These are phyloP conservation scores for Eucalyptus fibrosa DNA, from an alignment of 345 rosid genomes.

Conservation along the genomic window DNA sequence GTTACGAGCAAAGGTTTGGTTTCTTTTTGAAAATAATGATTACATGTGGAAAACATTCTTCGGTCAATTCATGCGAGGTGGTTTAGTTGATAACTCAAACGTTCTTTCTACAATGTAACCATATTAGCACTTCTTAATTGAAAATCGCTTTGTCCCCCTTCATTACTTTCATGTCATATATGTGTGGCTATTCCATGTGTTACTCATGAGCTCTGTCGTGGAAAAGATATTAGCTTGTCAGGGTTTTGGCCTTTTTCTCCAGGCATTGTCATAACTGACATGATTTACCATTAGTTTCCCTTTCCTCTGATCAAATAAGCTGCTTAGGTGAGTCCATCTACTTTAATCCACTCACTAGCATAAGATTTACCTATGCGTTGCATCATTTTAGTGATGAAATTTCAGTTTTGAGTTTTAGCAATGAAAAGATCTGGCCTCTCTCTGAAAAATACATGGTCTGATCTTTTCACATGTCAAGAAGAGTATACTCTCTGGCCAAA, in stretches of 20 bases:
- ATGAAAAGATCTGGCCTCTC: background rate
- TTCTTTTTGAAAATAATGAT: background rate
- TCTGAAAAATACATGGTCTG: background rate
- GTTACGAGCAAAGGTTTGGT: slow-evolving; percentile 65
- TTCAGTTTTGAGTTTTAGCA: background rate
- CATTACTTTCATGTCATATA: background rate
- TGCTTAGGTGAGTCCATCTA: background rate
- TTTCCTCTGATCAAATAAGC: background rate
- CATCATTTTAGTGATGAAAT: background rate
- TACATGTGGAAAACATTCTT: background rate
- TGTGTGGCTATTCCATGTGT: background rate
- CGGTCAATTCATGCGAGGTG: background rate
- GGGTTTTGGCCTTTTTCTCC: background rate
- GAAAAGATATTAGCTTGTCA: background rate
- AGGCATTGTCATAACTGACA: background rate
- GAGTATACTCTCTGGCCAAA: background rate
- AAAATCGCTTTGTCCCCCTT: background rate
- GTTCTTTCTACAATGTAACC: background rate
- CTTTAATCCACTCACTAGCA: background rate
- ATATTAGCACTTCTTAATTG: background rate
- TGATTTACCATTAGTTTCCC: background rate
- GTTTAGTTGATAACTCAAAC: background rate
- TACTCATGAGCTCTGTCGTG: background rate
- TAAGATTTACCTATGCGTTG: background rate
- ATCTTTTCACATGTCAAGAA: background rate